Evolutionary conservation across 2,329 filamentous ascomycete species (phyloP).

Genomic region (Diplocarpon mali): DNA sequence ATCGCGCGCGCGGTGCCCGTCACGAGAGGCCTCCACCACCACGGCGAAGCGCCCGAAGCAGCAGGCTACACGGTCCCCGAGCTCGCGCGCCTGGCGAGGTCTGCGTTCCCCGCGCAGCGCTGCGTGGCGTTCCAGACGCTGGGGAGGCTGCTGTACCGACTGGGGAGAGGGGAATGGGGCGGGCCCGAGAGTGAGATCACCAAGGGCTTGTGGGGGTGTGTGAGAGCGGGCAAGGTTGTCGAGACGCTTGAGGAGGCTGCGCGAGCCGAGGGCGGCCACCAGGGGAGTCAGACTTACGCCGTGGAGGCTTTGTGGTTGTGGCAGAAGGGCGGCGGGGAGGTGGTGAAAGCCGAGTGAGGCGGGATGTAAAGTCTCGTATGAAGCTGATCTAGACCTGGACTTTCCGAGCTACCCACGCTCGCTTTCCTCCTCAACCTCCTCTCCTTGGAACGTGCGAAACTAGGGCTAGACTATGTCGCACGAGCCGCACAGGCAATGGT

Average conservation of each 20-base stretch:
- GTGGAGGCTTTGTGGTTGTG: conserved; percentile 78
- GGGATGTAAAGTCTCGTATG: too few species aligned
- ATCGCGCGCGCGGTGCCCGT: conserved; percentile 64
- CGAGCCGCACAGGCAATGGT: too few species aligned
- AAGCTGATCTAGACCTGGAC: too few species aligned
- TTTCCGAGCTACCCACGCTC: too few species aligned
- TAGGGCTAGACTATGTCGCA: too few species aligned
- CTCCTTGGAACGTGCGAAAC: too few species aligned
- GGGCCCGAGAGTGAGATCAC: conserved; percentile 56
- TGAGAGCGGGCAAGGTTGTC: conserved; percentile 67
- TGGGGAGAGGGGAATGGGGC: conserved; percentile 64
- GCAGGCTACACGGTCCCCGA: conserved; percentile 91
- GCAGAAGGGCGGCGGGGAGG: conserved; percentile 33
- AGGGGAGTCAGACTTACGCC: conserved; percentile 74
- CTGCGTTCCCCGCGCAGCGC: conserved; percentile 72
- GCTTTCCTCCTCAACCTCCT: too few species aligned
- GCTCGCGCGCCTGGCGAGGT: conserved; percentile 68
- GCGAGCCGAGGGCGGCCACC: conserved; percentile 53
- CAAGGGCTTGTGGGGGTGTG: conserved; percentile 70
- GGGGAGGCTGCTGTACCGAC: conserved; percentile 70
- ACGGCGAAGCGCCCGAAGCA: conserved; percentile 82
- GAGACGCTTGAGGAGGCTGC: conserved; percentile 70
- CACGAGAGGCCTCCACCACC: conserved; percentile 79
- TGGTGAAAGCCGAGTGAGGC: conserved; percentile 22
- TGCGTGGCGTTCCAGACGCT: conserved; percentile 89